Evolutionary conservation across 805 yeast genomes (phyloP).

Genomic region (Pichia eremophila): DNA sequence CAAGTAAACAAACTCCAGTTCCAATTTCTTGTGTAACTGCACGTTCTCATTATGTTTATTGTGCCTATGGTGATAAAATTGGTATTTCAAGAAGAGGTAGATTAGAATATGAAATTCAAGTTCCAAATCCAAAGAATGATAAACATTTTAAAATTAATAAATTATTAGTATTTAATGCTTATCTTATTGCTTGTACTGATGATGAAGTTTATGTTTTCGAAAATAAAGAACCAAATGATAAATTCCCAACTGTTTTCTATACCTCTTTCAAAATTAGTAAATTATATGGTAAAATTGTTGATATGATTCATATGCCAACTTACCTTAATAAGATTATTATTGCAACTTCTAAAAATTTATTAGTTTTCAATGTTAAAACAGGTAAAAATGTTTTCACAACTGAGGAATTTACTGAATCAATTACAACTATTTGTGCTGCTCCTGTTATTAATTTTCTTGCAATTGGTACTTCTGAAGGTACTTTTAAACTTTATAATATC

Average conservation of each 20-base stretch:
- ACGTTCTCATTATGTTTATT: conserved; percentile 77
- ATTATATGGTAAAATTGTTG: conserved; percentile 65
- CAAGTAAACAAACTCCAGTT: conserved; percentile 64
- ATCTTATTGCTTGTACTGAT: conserved; percentile 47
- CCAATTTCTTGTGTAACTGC: conserved; percentile 66
- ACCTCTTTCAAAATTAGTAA: conserved; percentile 49
- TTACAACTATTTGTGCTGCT: conserved; percentile 68
- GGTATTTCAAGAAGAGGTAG: conserved; percentile 81
- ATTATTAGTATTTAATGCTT: conserved; percentile 68
- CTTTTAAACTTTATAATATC: conserved; percentile 55
- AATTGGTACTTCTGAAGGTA: conserved; percentile 64
- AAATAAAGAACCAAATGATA: conserved; percentile 24
- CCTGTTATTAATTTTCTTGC: conserved; percentile 85
- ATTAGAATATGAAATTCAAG: conserved; percentile 34
- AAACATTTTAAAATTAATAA: conserved; percentile 32
- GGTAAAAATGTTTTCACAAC: conserved; percentile 53
- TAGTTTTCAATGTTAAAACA: conserved; percentile 66
- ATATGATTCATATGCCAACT: conserved; percentile 76
- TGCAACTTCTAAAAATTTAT: conserved; percentile 57
- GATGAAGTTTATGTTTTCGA: conserved; percentile 24
- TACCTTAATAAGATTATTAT: conserved; percentile 82
- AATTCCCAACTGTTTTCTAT: conserved; percentile 54
- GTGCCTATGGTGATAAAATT: conserved; percentile 58
- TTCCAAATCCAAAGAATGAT: conserved; percentile 16
- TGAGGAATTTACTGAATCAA: conserved; percentile 41